A percentile compares a stretch with the other conserved stretches of the same genome.
These are phyloP conservation scores for Yamadazyma olivae DNA, from an alignment of 805 yeast genomes.

Conservation along the genomic window DNA sequence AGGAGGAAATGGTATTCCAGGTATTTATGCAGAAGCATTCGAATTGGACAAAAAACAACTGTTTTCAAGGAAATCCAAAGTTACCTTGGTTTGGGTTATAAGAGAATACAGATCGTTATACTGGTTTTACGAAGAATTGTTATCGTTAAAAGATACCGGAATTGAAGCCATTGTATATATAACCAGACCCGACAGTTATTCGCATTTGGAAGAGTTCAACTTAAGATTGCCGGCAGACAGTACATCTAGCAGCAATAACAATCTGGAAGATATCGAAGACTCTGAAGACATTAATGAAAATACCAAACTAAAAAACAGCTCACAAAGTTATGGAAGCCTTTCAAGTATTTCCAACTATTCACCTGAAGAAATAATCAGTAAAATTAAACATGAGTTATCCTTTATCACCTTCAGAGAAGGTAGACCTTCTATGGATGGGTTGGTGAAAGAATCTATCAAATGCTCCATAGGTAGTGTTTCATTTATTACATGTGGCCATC, in stretches of 20 bases:
- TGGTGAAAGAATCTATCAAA: constrained; percentile 35
- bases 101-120: constrained; percentile 48
- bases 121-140: constrained; percentile 48
- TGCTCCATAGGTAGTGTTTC: constrained; percentile 43
- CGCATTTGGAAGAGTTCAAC: constrained; percentile 30
- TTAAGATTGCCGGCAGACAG: constrained; percentile 8
- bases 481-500: constrained; percentile 63
- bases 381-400: constrained; percentile 18
- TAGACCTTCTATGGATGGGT: constrained; percentile 44
- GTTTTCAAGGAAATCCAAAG: neutral
- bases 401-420: constrained; percentile 41
- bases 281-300: constrained; percentile 1
- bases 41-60: constrained; percentile 12
- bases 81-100: constrained; percentile 61
- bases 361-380: constrained; percentile 6
- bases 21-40: constrained; percentile 34
- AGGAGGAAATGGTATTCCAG: constrained; percentile 43
- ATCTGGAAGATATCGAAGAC: neutral
- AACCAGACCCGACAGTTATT: constrained; percentile 20
- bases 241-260: neutral
- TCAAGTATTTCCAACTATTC: neutral
- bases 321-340: neutral
- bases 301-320: neutral
- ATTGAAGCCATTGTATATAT: constrained; percentile 27
- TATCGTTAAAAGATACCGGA: constrained; percentile 19